Evolutionary conservation across 2,329 filamentous ascomycete species (phyloP), one percentile per base, ranked within the genome.

Genomic region (Metarhizium album): DNA sequence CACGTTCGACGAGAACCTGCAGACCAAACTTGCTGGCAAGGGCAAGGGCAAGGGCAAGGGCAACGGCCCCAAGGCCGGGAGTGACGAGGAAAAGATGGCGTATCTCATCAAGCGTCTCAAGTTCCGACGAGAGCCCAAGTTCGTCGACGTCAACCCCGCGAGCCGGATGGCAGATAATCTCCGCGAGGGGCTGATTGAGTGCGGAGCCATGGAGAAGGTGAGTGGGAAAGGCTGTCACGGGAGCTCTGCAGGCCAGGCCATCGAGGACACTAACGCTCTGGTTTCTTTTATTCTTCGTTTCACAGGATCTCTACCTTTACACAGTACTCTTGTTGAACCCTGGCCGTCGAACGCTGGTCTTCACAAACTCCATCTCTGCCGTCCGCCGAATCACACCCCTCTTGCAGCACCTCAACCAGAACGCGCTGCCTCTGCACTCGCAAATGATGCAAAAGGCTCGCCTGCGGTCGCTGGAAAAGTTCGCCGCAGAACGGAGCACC

Each of bases 361-460:
- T 98, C 66, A 90, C 90, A 27, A 98, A 98, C 70, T 95, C 90
- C 43, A 96, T 98, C 66, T 87, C 87, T 48, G 86, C 91, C 2
- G 91, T 95, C 48, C 85, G 90, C 43, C 87, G 93, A 37, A 74
- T 98, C 13, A 83, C 85, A 0, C 88, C 91, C 1, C 80, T 96
- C 62, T 78, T 98, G 2, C 82, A 91, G 59, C 88, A 87, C 57
- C 80, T 98, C 47, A 80, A 84, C 55, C 75, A 96, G 8, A 82
- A 84, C 2, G 86, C 84, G 1, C 73, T 88, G 11, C 82, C 87
- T 0, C 74, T 98, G 1, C 93, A 98, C 68, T 96, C 90, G 0
- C 86, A 90, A 56, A 97, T 98, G 93, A 78, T 83, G 1, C 93
- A 98, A 68, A 97, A 97, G 67, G 90, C 93, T 3, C 89, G 93